Evolutionary conservation across 352 stramenopile genomes (phyloP).

Genomic region (Pythium coloratum): DNA sequence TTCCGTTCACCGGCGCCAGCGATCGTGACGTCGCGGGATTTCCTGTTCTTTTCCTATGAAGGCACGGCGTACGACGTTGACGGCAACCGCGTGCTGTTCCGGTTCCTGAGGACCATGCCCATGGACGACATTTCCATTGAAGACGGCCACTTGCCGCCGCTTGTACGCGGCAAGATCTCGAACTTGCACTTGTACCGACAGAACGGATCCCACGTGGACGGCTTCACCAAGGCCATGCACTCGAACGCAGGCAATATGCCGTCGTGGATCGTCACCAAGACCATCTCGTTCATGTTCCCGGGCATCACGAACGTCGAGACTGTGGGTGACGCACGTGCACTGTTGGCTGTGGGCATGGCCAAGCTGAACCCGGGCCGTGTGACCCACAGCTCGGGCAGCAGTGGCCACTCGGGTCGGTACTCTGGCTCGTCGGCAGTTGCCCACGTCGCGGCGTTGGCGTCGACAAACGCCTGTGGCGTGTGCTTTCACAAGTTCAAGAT

Average conservation of each 20-base stretch:
- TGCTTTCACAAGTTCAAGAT: conserved; percentile 37
- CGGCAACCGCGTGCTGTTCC: conserved; percentile 35
- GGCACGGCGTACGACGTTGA: conserved; percentile 33
- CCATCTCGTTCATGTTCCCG: conserved; percentile 33
- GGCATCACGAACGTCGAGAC: conserved; percentile 36
- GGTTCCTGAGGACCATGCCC: conserved; percentile 30
- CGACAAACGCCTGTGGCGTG: conserved; percentile 29
- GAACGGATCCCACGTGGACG: conserved; percentile 33
- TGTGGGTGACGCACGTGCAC: conserved; percentile 27
- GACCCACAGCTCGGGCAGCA: background rate
- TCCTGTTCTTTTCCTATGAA: conserved; percentile 42
- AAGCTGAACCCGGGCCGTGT: conserved; percentile 19
- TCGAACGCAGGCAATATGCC: conserved; percentile 34
- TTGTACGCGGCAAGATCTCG: conserved; percentile 39
- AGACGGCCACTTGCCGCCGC: conserved; percentile 16
- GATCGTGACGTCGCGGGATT: conserved; percentile 37
- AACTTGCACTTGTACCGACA: conserved; percentile 37
- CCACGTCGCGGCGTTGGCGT: conserved; percentile 5
- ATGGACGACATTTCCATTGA: conserved; percentile 34
- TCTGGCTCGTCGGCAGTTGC: background rate
- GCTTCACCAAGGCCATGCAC: conserved; percentile 33
- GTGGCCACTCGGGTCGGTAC: background rate
- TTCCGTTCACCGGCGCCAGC: conserved; percentile 36
- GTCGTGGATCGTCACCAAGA: conserved; percentile 36
- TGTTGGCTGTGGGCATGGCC: conserved; percentile 26